Conservation (phyloP, 495 filamentous ascomycete species). For the Aspergillus campestris region DNA sequence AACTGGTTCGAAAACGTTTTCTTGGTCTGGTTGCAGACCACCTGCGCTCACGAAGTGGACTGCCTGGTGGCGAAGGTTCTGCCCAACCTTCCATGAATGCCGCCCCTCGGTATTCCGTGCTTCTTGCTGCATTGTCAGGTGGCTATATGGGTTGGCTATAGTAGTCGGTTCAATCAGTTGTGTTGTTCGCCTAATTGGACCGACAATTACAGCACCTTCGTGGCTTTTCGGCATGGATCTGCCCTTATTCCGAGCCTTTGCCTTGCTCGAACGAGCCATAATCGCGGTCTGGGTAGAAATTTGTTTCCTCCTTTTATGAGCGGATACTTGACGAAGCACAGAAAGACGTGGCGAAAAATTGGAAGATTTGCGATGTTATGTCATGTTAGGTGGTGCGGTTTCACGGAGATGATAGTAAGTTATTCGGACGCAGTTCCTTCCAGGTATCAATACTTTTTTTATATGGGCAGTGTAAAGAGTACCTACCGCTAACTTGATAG, state of each 20-base stretch:
- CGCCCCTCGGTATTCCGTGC: slow-evolving; percentile 67
- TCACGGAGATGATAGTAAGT: too few relatives aligned
- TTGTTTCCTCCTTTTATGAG: too few relatives aligned
- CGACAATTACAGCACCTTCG: not conserved
- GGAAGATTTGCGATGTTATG: too few relatives aligned
- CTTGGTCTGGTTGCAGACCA: slow-evolving; percentile 38
- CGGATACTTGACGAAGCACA: not conserved
- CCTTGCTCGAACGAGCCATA: slow-evolving; percentile 10
- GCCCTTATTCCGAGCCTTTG: slow-evolving; percentile 6
- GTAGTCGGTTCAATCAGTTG: not conserved
- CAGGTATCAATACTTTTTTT: too few relatives aligned
- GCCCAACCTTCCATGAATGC: slow-evolving; percentile 22
- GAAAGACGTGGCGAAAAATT: not conserved
- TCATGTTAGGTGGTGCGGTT: too few relatives aligned
- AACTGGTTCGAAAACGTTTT: not conserved
- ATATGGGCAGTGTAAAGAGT: too few relatives aligned
- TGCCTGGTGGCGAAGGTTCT: slow-evolving; percentile 45
- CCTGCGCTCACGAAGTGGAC: slow-evolving; percentile 72
- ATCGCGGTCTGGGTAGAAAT: too few relatives aligned
- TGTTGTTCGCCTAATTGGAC: not conserved
- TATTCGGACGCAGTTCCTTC: too few relatives aligned
- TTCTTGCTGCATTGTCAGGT: slow-evolving; percentile 63
- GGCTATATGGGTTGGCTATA: slow-evolving; percentile 2
- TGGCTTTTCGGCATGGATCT: not conserved
- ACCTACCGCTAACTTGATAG: too few relatives aligned